Evolutionary conservation across 345 rosid genomes (phyloP).

Genomic region (Brassica napus): DNA sequence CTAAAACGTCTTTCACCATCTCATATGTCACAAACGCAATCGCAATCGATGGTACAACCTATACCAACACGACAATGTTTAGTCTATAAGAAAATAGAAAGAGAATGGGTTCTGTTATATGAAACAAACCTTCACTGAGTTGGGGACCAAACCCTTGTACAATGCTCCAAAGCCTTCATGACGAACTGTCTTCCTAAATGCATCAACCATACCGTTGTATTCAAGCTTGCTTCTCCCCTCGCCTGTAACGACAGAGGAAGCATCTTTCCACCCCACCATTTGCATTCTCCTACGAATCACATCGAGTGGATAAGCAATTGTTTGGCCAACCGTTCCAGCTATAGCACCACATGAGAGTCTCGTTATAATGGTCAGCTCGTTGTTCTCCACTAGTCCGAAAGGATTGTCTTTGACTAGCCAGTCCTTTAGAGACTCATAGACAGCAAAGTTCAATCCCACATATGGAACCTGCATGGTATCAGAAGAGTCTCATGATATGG

Average conservation of each 20-base stretch:
- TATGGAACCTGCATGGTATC: conserved; percentile 74
- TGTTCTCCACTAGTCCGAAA: conserved; percentile 67
- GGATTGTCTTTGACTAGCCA: conserved; percentile 70
- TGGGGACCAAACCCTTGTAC: conserved; percentile 97
- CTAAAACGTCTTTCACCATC: conserved; percentile 85
- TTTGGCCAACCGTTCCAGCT: conserved; percentile 98
- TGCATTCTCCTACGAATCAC: conserved; percentile 98
- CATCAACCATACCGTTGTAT: conserved; percentile 88
- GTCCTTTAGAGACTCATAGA: conserved; percentile 90
- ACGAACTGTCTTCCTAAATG: conserved; percentile 86
- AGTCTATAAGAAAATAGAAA: background rate
- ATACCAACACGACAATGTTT: background rate
- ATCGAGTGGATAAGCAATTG: conserved; percentile 97
- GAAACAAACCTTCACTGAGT: conserved; percentile 84
- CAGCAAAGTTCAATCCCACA: conserved; percentile 95
- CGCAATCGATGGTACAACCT: conserved; percentile 99
- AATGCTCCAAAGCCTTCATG: conserved; percentile 94
- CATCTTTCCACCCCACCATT: conserved; percentile 98
- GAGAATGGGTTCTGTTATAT: conserved; percentile 6
- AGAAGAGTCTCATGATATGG: background rate
- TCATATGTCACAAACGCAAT: conserved; percentile 94
- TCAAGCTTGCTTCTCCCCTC: conserved; percentile 67
- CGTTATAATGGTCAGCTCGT: conserved; percentile 75
- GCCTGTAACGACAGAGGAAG: conserved; percentile 81
- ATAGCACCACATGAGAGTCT: conserved; percentile 96